Base-by-base conservation (phyloP, 2,329 filamentous ascomycete species). In the Epichloe hybrida region DNA sequence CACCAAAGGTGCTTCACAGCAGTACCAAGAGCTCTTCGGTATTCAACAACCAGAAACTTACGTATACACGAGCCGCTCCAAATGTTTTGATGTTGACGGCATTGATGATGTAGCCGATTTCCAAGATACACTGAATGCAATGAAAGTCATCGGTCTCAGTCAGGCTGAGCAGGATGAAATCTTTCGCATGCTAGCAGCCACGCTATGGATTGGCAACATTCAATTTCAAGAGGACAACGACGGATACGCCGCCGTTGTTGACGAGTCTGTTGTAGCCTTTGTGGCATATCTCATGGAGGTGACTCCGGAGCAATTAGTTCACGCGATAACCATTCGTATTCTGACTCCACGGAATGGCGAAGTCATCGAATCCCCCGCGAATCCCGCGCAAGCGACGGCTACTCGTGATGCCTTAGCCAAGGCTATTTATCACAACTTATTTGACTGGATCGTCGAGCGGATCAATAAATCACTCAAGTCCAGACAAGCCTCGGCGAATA, bases 391-490 rank as follows among this genome's bases (percentile, higher is more conserved):
- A 68, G 93, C 93, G 27, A 75, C 74, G 39, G 81, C 93, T 34
- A 94, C 94, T 7, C 81, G 90, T 57, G 93, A 98, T 69, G 93
- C 90, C 11, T 72, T 98, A 48, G 81, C 91, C 54, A 97, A 93
- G 74, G 90, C 84, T n/a, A 89, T 98, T 52, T 98, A 98, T 69
- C 86, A 86, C 74, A 96, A 96, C 64, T 78, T 98, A 50, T 98
- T 98, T 61, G 91, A 98, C 68, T 98, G 93, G 93, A 97, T 98
- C 57, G 90, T 97, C 20, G 80, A 85, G 60, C 84, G 93, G 58
- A 83, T 97, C 58, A 97, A 97, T 68, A 79, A 83, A 57, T 95
- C 91, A 4, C 71, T 97, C 53, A 83, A 87, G 65, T 86, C 91
- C 20, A 80, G 83, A 55, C 85, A 87, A 46, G 71, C 80, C 0